These are phyloP conservation scores for Yamadazyma epiphylla DNA, from an alignment of 1,139 yeast genomes.

Conservation along the genomic window DNA sequence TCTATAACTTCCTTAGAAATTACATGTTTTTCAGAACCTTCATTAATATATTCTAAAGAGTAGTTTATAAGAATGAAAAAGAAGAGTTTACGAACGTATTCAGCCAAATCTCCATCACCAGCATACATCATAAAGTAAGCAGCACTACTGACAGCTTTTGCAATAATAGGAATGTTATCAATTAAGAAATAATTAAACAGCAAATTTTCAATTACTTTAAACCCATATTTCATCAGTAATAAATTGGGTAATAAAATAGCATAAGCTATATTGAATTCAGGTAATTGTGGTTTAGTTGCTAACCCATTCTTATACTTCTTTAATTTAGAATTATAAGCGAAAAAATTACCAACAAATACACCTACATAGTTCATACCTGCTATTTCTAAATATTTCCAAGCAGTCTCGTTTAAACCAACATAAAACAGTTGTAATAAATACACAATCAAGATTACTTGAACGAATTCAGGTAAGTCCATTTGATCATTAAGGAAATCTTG, in stretches of 20 bases:
- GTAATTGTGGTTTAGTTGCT: constrained; percentile 19
- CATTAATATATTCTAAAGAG: constrained; percentile 26
- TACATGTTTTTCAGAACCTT: constrained; percentile 16
- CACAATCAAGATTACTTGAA: constrained; percentile 30
- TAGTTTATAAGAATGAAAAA: constrained; percentile 22
- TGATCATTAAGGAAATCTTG: constrained; percentile 41
- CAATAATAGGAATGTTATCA: constrained; percentile 27
- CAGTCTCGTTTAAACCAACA: constrained; percentile 16
- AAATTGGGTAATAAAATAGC: constrained; percentile 32
- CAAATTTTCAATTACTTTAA: constrained; percentile 20
- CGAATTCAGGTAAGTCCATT: constrained; percentile 25
- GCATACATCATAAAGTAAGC: constrained; percentile 30
- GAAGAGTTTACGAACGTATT: constrained; percentile 21
- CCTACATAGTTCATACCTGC: constrained; percentile 36
- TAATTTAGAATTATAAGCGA: constrained; percentile 22
- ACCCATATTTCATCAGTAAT: constrained; percentile 14
- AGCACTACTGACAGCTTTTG: constrained; percentile 26
- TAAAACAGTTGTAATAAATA: constrained; percentile 32
- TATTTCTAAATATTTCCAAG: constrained; percentile 18
- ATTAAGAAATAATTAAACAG: constrained; percentile 36
- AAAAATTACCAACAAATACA: constrained; percentile 24
- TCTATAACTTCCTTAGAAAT: constrained; percentile 14
- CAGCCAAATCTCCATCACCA: constrained; percentile 15
- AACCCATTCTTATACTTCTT: constrained; percentile 15
- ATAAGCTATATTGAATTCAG: constrained; percentile 39